phyloP scores from a whole-genome alignment of 768 basidiomycete species.

The Lactarius sp. region DNA sequence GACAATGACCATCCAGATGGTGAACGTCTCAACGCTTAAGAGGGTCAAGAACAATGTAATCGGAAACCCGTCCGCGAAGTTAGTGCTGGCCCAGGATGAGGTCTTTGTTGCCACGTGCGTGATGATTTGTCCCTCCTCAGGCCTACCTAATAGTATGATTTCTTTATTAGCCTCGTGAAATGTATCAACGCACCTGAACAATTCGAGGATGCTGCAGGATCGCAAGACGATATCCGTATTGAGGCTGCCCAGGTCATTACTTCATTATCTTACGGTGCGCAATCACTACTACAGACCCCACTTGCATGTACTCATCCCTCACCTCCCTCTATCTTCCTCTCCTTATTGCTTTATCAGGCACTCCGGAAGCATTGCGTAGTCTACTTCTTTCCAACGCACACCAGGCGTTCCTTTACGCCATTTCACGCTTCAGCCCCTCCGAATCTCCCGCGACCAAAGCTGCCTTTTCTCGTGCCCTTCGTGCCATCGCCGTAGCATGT shows the following conservation, averaged over 20 bases:
- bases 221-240: conserved; percentile 50
- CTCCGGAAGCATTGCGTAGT: conserved; percentile 52
- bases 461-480: conserved; percentile 60
- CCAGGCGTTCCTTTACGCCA: conserved; percentile 56
- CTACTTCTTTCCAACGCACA: conserved; percentile 55
- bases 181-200: conserved; percentile 46
- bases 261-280: conserved; percentile 62
- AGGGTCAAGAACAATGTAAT: conserved; percentile 71
- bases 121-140: conserved; percentile 7
- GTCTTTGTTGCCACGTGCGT: conserved; percentile 52
- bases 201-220: conserved; percentile 32
- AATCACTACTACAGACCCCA: background rate
- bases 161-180: conserved; percentile 50
- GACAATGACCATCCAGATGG: conserved; percentile 29
- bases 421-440: conserved; percentile 44
- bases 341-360: conserved; percentile 39
- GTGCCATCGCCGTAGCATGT: conserved; percentile 52
- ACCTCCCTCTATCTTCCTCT: background rate
- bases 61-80: conserved; percentile 72
- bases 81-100: conserved; percentile 50
- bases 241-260: conserved; percentile 74
- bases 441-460: conserved; percentile 42
- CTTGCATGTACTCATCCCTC: background rate
- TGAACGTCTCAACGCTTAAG: conserved; percentile 47
- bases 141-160: background rate